These are phyloP conservation scores for Fusarium euwallaceae DNA, from an alignment of 2,329 filamentous ascomycete species.

Conservation along the genomic window DNA sequence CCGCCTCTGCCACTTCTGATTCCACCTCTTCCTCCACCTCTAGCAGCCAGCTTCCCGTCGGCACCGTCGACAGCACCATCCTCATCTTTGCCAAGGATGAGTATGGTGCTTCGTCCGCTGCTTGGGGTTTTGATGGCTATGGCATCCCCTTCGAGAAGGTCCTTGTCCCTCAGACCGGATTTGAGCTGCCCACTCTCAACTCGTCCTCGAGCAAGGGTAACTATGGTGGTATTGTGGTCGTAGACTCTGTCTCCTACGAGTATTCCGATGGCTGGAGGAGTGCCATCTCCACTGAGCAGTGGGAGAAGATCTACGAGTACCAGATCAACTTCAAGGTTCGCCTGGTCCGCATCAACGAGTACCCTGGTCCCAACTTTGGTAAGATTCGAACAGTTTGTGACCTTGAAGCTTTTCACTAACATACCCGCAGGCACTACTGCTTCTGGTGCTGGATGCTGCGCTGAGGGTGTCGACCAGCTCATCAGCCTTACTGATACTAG, in stretches of 20 bases:
- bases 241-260: constrained; percentile 29
- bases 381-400: not conserved
- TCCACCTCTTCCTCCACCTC: not conserved
- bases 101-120: constrained; percentile 8
- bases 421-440: not conserved
- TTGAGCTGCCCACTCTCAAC: constrained; percentile 26
- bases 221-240: constrained; percentile 28
- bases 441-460: not conserved
- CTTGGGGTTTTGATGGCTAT: constrained; percentile 27
- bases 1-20: not conserved
- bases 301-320: constrained; percentile 26
- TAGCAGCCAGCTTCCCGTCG: not conserved
- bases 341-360: constrained; percentile 37
- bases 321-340: constrained; percentile 29
- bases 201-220: constrained; percentile 12
- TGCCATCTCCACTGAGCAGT: constrained; percentile 25
- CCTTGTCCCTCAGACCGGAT: constrained; percentile 20
- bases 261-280: constrained; percentile 29
- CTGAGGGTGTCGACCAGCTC: constrained; percentile 10
- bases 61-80: not conserved
- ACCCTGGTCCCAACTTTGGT: constrained; percentile 24
- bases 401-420: not conserved
- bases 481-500: constrained; percentile 28
- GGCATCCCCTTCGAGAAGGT: constrained; percentile 30
- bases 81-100: constrained; percentile 4